Evolutionary conservation across 805 yeast species (phyloP), one percentile per base, ranked within the genome.

Genomic region (Spencermartinsiella europaea): DNA sequence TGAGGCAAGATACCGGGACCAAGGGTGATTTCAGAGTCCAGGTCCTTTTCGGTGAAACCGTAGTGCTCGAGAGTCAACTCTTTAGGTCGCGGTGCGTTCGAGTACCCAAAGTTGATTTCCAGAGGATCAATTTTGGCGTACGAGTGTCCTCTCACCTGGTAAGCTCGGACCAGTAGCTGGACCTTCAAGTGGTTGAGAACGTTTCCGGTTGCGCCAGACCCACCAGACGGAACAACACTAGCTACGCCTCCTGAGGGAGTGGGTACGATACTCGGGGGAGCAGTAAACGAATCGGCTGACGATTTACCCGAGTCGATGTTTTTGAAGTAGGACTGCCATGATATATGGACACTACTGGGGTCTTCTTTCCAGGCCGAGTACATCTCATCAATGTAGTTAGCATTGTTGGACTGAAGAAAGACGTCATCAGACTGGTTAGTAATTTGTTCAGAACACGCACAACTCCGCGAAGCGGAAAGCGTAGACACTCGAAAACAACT

Each of bases 1-100:
- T 95, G 79, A 45, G 97, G 97, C 63, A 93, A 72, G 59, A 93
- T 91, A 68, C 99, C 99, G 36, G 99, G 98, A 47, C 99, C 99
- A 55, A 93, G 76, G 47, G 89, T 83, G 70, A 91, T 85, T 63
- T 80, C 83, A 63, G 77, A 83, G 60, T 83, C 80, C 60, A 93
- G 69, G 67, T 93, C 99, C 44, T 81, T 79, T 49, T 86, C 91
- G 40, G 90, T 75, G 75, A 91, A 91, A 28, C 93, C 95, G 65
- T 93, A 93, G 71, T 86, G 85, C 55, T 89, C 97, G 51, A 89
- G 73, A 41, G 96, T 87, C 64, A 93, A 76, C 71, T 93, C 99
- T 62, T 76, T 81, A 53, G 99, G 97, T 15, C 75, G 71, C 44
- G 70, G 66, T 50, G 69, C 61, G 34, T 46, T 53, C 46, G 58